Percentiles rank a stretch among this genome's conserved stretches.
phyloP scores from a whole-genome alignment of 306 rosid genomes.

The Notholithocarpus densiflorus region DNA sequence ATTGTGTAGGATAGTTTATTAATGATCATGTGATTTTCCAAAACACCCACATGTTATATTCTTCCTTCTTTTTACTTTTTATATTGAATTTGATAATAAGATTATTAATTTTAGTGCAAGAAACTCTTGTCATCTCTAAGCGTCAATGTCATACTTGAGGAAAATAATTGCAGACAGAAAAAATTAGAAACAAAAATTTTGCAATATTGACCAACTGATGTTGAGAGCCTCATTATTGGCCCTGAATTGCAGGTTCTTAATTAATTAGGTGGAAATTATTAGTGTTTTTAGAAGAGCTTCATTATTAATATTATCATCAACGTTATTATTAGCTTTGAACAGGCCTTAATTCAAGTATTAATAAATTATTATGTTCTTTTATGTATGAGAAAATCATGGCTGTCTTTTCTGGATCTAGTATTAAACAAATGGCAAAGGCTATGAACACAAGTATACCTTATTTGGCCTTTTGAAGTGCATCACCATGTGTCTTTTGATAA shows the following conservation, averaged over 20 bases:
- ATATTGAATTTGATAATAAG: conserved; percentile 20
- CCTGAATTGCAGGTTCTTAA: conserved; percentile 2
- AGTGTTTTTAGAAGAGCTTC: conserved; percentile 25
- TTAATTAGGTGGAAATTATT: conserved; percentile 22
- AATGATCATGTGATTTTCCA: conserved; percentile 49
- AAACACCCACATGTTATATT: conserved; percentile 47
- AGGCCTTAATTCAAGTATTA: conserved; percentile 31
- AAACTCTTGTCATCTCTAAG: conserved; percentile 25
- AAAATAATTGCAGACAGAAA: conserved; percentile 6
- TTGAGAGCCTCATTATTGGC: conserved; percentile 22
- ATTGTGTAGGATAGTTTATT: conserved; percentile 19
- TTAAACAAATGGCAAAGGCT: conserved; percentile 41
- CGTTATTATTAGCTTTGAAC: conserved; percentile 24
- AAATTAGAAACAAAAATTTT: conserved; percentile 1
- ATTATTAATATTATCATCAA: conserved; percentile 52
- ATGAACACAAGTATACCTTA: conserved; percentile 34
- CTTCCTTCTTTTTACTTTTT: conserved; percentile 31
- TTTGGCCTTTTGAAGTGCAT: conserved; percentile 38
- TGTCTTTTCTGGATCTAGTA: conserved; percentile 37
- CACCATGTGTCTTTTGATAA: conserved; percentile 51
- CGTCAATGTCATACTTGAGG: conserved; percentile 12
- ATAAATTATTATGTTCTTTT: not conserved
- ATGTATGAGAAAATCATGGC: conserved; percentile 48
- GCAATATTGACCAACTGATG: conserved; percentile 16
- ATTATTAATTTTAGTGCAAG: conserved; percentile 14